phyloP scores from a whole-genome alignment of 1,284 basidiomycete genomes.

The Wallemia mellicola region DNA sequence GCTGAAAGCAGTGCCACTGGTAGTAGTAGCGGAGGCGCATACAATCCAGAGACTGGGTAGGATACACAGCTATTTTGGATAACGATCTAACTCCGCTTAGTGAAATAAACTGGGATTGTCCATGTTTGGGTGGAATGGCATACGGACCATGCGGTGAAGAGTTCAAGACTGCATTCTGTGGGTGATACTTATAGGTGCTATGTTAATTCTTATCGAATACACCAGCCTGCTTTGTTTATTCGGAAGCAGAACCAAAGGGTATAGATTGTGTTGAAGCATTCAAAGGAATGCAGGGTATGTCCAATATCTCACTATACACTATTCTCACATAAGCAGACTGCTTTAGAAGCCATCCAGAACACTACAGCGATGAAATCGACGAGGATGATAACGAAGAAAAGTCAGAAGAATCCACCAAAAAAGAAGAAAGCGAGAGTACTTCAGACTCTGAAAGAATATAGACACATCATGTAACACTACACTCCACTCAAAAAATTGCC shows the following conservation, averaged over 20 bases:
- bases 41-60: not conserved
- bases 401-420: no score
- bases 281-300: conserved; percentile 54
- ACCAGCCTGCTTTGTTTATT: conserved; percentile 75
- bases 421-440: no score
- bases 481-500: no score
- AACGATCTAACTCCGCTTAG: not conserved
- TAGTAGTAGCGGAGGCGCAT: not conserved
- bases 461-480: no score
- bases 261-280: conserved; percentile 96
- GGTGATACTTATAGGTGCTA: not conserved
- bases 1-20: not conserved
- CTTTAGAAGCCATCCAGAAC: conserved; percentile 80
- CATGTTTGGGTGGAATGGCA: conserved; percentile 90
- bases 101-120: conserved; percentile 16
- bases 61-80: not conserved
- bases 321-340: conserved; percentile 26
- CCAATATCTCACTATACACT: not conserved
- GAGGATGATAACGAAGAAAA: not conserved
- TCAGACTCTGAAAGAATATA: no score
- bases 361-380: conserved; percentile 45
- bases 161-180: conserved; percentile 71
- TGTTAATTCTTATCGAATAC: not conserved
- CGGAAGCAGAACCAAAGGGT: conserved; percentile 84
- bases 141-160: conserved; percentile 79